Evolutionary conservation across 441 rosid genomes (phyloP).

Genomic region (Omphalea diandra): DNA sequence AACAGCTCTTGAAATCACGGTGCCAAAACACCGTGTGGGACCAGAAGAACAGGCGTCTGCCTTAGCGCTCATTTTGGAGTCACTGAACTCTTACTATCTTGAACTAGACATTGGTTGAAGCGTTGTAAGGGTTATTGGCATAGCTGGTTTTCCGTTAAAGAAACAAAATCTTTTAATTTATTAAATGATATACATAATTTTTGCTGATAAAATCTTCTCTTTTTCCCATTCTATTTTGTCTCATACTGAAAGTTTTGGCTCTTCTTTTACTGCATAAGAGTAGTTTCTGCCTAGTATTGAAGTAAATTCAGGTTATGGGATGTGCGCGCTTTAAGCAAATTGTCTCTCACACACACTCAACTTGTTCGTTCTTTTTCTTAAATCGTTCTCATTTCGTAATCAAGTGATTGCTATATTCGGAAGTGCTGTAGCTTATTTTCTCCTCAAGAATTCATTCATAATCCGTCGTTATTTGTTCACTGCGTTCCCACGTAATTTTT

Average conservation of each 20-base stretch:
- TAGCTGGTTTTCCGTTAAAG: conserved; percentile 13
- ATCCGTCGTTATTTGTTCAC: too few species aligned
- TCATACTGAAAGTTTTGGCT: background rate
- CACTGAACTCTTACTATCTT: conserved; percentile 34
- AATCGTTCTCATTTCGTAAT: too few species aligned
- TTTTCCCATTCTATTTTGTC: background rate
- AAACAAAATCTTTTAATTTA: conserved; percentile 9
- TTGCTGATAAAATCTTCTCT: background rate
- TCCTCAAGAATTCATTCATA: too few species aligned
- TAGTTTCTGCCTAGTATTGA: background rate
- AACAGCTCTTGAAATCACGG: conserved; percentile 60
- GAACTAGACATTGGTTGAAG: conserved; percentile 16
- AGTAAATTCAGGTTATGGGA: background rate
- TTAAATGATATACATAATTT: conserved; percentile 19
- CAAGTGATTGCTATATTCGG: too few species aligned
- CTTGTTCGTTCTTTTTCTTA: background rate
- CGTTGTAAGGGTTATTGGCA: conserved; percentile 12
- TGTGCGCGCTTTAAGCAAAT: too few species aligned
- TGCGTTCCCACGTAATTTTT: too few species aligned
- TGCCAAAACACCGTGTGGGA: conserved; percentile 67
- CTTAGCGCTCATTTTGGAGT: conserved; percentile 54
- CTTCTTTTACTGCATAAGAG: background rate
- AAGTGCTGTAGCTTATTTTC: too few species aligned
- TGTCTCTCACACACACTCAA: too few species aligned
- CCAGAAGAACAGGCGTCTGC: conserved; percentile 83